Evolutionary conservation across 768 basidiomycete species (phyloP).

Genomic region (Rhodotorula taiwanensis): DNA sequence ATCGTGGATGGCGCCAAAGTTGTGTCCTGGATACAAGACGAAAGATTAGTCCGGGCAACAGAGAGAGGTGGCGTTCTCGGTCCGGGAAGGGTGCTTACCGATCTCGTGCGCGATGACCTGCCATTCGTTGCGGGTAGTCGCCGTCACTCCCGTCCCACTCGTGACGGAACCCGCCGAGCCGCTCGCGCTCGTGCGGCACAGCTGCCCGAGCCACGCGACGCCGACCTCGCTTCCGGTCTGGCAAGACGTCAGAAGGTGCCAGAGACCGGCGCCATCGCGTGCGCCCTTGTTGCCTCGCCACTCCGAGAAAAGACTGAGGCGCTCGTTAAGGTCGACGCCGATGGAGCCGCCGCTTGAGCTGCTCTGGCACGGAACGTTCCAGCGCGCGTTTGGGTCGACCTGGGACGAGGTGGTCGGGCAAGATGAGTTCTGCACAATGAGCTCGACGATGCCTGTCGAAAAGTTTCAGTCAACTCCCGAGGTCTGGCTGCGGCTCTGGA

Average conservation of each 20-base stretch:
- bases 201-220: constrained; percentile 77
- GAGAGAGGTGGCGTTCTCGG: too few species aligned
- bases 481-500: too few species aligned
- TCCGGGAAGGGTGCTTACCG: constrained; percentile 46
- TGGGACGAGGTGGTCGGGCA: constrained; percentile 59
- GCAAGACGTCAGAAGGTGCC: constrained; percentile 82
- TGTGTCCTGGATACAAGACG: constrained; percentile 50
- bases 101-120: constrained; percentile 76
- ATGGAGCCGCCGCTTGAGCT: constrained; percentile 34
- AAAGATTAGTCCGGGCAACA: too few species aligned
- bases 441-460: constrained; percentile 54
- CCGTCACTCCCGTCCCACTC: constrained; percentile 75
- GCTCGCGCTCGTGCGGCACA: constrained; percentile 48
- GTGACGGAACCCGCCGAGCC: constrained; percentile 51
- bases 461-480: too few species aligned
- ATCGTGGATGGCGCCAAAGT: constrained; percentile 75
- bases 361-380: constrained; percentile 65
- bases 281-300: constrained; percentile 69
- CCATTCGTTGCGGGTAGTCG: constrained; percentile 69
- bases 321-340: constrained; percentile 56
- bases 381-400: constrained; percentile 49
- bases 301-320: constrained; percentile 69
- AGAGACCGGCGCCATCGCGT: constrained; percentile 67
- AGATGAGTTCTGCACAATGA: constrained; percentile 61
- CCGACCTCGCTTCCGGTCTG: constrained; percentile 69